Evolutionary conservation across 2,329 filamentous ascomycete genomes (phyloP), one percentile per base, ranked within the genome.

Genomic region (Hypoxylon sp.): DNA sequence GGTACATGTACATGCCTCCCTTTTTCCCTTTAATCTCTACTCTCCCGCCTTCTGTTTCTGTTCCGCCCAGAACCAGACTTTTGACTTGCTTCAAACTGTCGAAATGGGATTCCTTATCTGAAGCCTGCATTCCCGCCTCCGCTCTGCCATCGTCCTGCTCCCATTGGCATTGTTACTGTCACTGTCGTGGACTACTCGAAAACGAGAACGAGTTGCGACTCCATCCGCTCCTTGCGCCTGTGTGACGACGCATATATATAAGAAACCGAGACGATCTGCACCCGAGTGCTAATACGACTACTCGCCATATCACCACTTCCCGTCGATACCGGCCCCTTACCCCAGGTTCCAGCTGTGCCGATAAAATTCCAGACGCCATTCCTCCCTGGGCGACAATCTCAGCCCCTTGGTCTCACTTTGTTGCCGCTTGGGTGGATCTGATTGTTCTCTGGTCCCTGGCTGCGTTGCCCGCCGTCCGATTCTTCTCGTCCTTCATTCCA

Each of bases 21-120:
- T 64, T 64, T 62, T 58, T 63, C 58, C 60, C 61, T 64, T 64
- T 64, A 64, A 64, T 64, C 61, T 57, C 51, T 48, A 41, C 51
- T 42, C 52, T 60, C 40, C 51, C 40, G 58, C 50, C 54, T 61
- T 63, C 58, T 61, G 48, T 61, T 63, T 55, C 60, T 53, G 58
- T 53, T 52, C 50, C 35, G 52, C 49, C 50, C 26, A 35, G 31
- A 35, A 18, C 31, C 31, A 35, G 31, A 35, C 31, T 35, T n/a
- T 33, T 35, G 9, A 3, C 11, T n/a, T 33, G 18, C 43, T 26
- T 49, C 15, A 17, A 58, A 61, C 59, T 26, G 23, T 58, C 45
- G 47, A 55, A 51, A n/a, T n/a, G n/a, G n/a, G 37, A 31, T 29
- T 26, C 26, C 37, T 52, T 46, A n/a, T 42, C 48, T 49, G 42